Evolutionary conservation across 768 basidiomycete genomes (phyloP), one percentile per base, ranked within the genome.

Genomic region (Kwoniella newhampshirensis): DNA sequence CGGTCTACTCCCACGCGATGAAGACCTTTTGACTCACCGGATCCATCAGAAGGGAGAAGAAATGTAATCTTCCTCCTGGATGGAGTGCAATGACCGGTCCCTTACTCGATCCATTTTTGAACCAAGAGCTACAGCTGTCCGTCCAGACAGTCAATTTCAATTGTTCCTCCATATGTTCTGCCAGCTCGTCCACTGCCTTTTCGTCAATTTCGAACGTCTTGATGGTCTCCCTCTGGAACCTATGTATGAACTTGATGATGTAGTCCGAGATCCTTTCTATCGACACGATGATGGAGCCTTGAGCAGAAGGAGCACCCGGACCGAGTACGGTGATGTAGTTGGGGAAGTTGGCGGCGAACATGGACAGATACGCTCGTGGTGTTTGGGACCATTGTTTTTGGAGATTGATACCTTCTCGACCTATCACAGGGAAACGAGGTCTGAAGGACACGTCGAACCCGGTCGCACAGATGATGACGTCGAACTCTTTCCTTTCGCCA

Each of bases 391-490:
- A 65, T 36, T 57, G 54, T 23, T 65, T 51, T 18, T 48, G 50
- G 7, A 65, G 45, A 35, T 65, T 60, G 17, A 53, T 27, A 3
- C 30, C 39, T 17, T 59, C 36, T 23, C 23, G 28, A 35, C 63
- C 63, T n/a, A 65, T 57, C 7, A 62, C 43, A n/a, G 63, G 63
- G 47, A 56, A 65, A 2, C 60, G 40, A 37, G 63, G 63, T 23
- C 47, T 47, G 45, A 54, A 65, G 1, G 63, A 56, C 23, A 65
- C 59, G 41, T 65, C 63, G 51, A 65, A 65, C 2, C 63, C 63
- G 20, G 63, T 65, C 2, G 63, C 63, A 36, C 63, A 65, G 54
- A 65, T 65, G 43, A 65, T 57, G 18, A 57, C 42, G 54, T 65
- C 63, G 36, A 65, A 56, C 42, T 65, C 63, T 39, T 56, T 42